These are phyloP conservation scores for Zymoseptoria tritici DNA, from an alignment of 2,329 filamentous ascomycete genomes.

Conservation along the genomic window DNA sequence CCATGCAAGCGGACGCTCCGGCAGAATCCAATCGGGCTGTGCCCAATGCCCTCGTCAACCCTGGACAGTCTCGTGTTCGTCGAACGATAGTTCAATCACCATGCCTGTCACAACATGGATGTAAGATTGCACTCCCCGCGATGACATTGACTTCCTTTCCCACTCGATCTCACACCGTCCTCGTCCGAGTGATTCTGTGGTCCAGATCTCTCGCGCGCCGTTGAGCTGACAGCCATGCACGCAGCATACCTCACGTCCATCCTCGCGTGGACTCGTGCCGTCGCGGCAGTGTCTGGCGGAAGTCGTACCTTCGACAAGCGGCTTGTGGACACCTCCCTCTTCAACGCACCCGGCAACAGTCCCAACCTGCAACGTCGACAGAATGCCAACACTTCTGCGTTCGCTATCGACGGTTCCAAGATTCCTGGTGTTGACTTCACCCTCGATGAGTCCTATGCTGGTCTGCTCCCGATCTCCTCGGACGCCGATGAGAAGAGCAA, in stretches of 20 bases:
- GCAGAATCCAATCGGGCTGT: too few relatives aligned
- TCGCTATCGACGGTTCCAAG: constrained; percentile 23
- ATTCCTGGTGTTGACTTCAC: constrained; percentile 37
- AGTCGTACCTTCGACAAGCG: neutral
- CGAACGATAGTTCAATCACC: too few relatives aligned
- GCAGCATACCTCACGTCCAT: neutral
- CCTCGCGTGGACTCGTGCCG: neutral
- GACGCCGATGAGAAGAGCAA: constrained; percentile 38
- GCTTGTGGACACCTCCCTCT: neutral
- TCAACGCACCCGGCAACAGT: neutral
- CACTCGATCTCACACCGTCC: too few relatives aligned
- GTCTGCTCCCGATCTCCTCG: constrained; percentile 48
- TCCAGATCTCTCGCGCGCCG: too few relatives aligned
- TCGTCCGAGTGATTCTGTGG: neutral
- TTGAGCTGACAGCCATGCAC: neutral
- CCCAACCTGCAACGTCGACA: constrained; percentile 16
- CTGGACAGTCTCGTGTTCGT: too few relatives aligned
- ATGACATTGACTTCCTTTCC: too few relatives aligned
- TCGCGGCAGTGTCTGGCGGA: neutral
- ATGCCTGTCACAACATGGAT: too few relatives aligned
- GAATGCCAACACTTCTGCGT: constrained; percentile 7
- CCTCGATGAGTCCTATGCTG: constrained; percentile 39
- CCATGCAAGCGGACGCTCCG: too few relatives aligned
- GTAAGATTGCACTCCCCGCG: too few relatives aligned
- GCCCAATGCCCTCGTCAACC: too few relatives aligned